Evolutionary conservation across 2,329 filamentous ascomycete species (phyloP), one percentile per base, ranked within the genome.

Genomic region (Furcasterigmium sp.): DNA sequence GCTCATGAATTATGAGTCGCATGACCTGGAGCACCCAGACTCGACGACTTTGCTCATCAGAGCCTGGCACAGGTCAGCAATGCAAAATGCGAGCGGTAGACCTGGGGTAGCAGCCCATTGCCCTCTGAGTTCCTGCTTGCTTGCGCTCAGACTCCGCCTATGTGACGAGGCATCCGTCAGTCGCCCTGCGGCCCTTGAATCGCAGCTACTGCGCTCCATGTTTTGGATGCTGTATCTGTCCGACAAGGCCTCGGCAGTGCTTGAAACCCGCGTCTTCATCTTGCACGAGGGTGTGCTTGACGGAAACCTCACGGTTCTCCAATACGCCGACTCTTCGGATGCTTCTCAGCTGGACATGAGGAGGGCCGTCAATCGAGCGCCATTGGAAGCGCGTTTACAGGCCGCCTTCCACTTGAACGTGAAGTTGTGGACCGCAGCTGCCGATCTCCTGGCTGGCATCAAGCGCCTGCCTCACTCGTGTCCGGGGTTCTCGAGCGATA

Each of bases 51-150:
- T 71, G 18, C 58, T 62, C 3, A 67, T 70, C 14, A 62, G 68
- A 4, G 70, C 70, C 42, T 68, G 70, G 19, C 68, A 71, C 40
- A 70, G 67, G 11, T 70, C 70, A 41, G 69, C 66, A 37, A 50
- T 70, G 2, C 68, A 71, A 36, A 65, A 65, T 2, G 56, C 63
- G 1, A 68, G 67, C 0, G 45, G 45, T 68, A 66, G 34, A 65
- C 67, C 5, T 60, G 64, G 26, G 61, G 41, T 30, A 17, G 36
- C 65, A 19, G 69, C 68, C 5, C 71, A 68, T 67, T 65, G 69
- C 38, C 67, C 69, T 3, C 68, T 70, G 48, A 68, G 68, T 2
- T 67, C 71, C 45, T 67, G 67, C 2, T 63, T 62, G 4, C 55
- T 71, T 5, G 64, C 61, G 0, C 68, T 70, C 47, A 60, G 62